Base-by-base conservation (phyloP, 106 monocot species). In the Dendrobium catenatum region DNA sequence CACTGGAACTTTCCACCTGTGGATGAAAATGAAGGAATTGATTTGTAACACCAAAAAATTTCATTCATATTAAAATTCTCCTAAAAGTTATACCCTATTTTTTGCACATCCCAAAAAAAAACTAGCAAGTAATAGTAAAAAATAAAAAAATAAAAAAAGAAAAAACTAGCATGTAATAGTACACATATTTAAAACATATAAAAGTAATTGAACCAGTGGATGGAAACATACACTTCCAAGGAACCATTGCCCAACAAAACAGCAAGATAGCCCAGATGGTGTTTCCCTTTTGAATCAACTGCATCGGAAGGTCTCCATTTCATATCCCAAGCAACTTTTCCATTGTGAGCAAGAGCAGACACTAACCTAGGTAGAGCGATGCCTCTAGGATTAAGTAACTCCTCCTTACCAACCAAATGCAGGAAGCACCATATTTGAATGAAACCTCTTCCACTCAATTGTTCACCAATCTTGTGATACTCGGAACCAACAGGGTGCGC, bases 281-380 rank as follows among this genome's bases (percentile, higher is more conserved):
- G 77, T 68, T 77, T 87, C 9, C 68, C 58, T 41, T 82, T 78
- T 72, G 81, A 78, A 51, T 82, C 54, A 86, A 46, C 76, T 8
- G 18, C 33, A 42, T 27, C 51, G 17, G 15, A 41, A 72, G 97
- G 97, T 79, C 88, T 94, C 97, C 97, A 97, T 88, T 97, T 97
- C 77, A 97, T 78, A 86, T 97, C 97, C 97, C 97, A 97, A 43
- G 92, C 92, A 87, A 97, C 92, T 85, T 88, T 91, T 78, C 97
- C 97, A 84, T 90, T 90, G 83, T 97, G 97, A 73, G 85, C 97
- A 77, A 97, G 80, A 80, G 89, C 94, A 7, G 92, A 80, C 29
- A 94, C 83, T 81, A 94, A 40, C 75, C 86, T 88, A 0, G 97
- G 97, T 70, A 92, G 78, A 81, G 83, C 68, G 74, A 88, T 72